A percentile compares a stretch with the other conserved stretches of the same genome.
phyloP scores from a whole-genome alignment of 768 basidiomycete species.

The Hericium rajendrae region DNA sequence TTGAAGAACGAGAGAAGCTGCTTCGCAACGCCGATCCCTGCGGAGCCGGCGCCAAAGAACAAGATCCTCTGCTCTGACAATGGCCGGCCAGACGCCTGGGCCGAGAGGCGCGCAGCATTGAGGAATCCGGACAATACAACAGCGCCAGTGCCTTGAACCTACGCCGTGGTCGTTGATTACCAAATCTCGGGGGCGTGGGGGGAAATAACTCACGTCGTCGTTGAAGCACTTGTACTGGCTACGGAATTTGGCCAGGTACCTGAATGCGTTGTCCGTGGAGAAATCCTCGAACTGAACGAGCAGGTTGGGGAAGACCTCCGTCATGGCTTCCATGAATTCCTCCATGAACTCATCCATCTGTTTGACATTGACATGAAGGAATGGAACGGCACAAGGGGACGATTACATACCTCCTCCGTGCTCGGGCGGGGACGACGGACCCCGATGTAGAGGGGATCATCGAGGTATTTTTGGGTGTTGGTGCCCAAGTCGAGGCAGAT shows the following conservation, averaged over 20 bases:
- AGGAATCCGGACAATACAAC: conserved; percentile 87
- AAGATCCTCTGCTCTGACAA: conserved; percentile 74
- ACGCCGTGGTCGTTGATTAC: neutral
- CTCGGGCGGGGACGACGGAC: conserved; percentile 35
- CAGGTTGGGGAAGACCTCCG: conserved; percentile 62
- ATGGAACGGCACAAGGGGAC: conserved; percentile 21
- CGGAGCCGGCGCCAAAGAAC: conserved; percentile 89
- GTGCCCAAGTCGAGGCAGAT: conserved; percentile 87
- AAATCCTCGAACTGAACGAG: conserved; percentile 93
- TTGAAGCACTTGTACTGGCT: conserved; percentile 75
- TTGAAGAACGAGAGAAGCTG: conserved; percentile 88
- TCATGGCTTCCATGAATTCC: conserved; percentile 85
- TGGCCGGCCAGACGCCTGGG: conserved; percentile 54
- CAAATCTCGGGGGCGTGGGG: neutral
- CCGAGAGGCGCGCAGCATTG: conserved; percentile 77
- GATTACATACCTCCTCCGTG: conserved; percentile 18
- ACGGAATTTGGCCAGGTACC: conserved; percentile 70
- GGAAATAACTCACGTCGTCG: conserved; percentile 58
- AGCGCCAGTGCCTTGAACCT: conserved; percentile 57
- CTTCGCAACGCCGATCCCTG: conserved; percentile 86
- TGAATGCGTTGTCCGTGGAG: conserved; percentile 85
- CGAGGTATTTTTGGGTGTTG: conserved; percentile 68
- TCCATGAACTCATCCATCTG: conserved; percentile 84
- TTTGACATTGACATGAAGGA: conserved; percentile 34
- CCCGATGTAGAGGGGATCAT: conserved; percentile 87